Conservation (phyloP, 2,329 filamentous ascomycete genomes). For the Fusarium marasasianum region DNA sequence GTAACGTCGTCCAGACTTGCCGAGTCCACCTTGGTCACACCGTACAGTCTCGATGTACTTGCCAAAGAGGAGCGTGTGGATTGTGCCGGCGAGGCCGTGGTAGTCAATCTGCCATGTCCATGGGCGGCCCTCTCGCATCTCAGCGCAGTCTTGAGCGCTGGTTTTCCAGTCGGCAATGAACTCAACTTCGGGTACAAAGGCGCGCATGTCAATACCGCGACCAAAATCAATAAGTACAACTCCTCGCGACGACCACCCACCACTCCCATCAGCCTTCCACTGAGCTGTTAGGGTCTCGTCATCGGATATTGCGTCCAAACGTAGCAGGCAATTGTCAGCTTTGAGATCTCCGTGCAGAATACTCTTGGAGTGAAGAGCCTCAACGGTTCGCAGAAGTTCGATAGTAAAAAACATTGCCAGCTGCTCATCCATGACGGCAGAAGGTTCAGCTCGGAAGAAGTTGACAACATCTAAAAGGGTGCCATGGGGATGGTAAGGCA, state of each 20-base stretch:
- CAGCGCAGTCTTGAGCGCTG: constrained; percentile 85
- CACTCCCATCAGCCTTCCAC: constrained; percentile 77
- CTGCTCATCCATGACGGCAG: constrained; percentile 85
- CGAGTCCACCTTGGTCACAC: constrained; percentile 63
- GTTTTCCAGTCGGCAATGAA: constrained; percentile 98
- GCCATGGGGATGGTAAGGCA: constrained; percentile 88
- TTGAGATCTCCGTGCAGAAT: constrained; percentile 95
- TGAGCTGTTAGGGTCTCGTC: constrained; percentile 63
- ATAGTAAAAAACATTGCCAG: constrained; percentile 96
- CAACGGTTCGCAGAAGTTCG: constrained; percentile 89
- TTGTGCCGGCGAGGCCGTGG: constrained; percentile 86
- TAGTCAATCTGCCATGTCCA: constrained; percentile 99
- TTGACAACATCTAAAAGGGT: constrained; percentile 97
- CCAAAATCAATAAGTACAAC: constrained; percentile 94
- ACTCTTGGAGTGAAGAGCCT: constrained; percentile 81
- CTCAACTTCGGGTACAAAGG: constrained; percentile 75
- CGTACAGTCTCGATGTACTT: constrained; percentile 88
- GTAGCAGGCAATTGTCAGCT: constrained; percentile 91
- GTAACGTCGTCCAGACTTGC: constrained; percentile 74
- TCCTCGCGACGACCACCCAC: constrained; percentile 84
- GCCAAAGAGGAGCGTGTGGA: constrained; percentile 91
- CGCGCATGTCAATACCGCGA: constrained; percentile 90
- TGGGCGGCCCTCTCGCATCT: constrained; percentile 91
- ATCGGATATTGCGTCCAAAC: constrained; percentile 68
- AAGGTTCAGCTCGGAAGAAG: constrained; percentile 75